Evolutionary conservation across 2,329 filamentous ascomycete genomes (phyloP).

Genomic region (Fusarium sp.): DNA sequence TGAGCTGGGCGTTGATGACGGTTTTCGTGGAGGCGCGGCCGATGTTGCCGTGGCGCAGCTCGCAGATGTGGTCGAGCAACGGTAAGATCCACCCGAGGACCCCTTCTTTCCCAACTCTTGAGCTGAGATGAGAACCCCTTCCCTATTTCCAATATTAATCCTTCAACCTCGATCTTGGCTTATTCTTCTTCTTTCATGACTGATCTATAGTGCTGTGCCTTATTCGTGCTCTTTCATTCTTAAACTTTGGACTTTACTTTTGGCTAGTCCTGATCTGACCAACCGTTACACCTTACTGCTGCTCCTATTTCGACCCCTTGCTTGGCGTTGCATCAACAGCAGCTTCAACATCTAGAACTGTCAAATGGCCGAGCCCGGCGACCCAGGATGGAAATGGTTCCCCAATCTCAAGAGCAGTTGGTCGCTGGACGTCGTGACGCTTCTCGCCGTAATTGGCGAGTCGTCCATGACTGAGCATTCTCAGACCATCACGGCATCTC

Average conservation of each 20-base stretch:
- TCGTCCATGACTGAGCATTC: conserved; percentile 68
- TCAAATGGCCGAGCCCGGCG: conserved; percentile 44
- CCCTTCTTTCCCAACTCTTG: not conserved
- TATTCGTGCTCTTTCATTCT: not conserved
- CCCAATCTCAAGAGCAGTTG: conserved; percentile 58
- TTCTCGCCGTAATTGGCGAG: conserved; percentile 73
- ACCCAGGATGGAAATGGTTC: conserved; percentile 56
- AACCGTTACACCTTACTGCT: not conserved
- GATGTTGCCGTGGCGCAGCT: conserved; percentile 25
- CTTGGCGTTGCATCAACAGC: not conserved
- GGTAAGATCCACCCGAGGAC: conserved; percentile 1
- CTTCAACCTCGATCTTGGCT: not conserved
- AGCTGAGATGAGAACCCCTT: conserved; percentile 10
- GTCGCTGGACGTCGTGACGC: conserved; percentile 71
- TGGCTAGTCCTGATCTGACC: not conserved
- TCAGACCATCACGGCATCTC: conserved; percentile 69
- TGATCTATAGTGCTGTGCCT: not conserved
- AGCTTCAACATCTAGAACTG: not conserved
- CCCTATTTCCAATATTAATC: not conserved
- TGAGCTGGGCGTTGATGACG: conserved; percentile 22
- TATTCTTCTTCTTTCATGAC: not conserved
- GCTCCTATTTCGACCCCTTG: not conserved
- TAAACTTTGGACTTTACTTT: not conserved
- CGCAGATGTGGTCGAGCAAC: not conserved
- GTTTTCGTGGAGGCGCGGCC: conserved; percentile 17